Percentiles rank a stretch among this genome's conserved stretches.
These are phyloP conservation scores for Coniferiporia sulphurascens DNA, from an alignment of 1,284 basidiomycete genomes.

Conservation along the genomic window DNA sequence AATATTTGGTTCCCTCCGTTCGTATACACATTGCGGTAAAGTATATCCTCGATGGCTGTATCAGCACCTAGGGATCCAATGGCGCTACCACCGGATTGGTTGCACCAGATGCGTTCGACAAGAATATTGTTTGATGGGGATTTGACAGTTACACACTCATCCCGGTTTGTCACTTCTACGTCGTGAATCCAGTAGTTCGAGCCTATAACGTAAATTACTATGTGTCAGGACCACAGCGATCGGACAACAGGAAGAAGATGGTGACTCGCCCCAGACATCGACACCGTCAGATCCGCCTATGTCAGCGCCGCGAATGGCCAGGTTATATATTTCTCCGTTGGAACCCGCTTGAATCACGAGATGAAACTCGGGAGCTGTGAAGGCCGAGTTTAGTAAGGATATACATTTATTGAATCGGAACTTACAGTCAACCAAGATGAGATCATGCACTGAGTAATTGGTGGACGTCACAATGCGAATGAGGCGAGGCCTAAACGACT, in stretches of 20 bases:
- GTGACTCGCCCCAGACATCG: slow-evolving; percentile 29
- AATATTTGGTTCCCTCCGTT: slow-evolving; percentile 34
- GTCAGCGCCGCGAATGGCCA: slow-evolving; percentile 33
- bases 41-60: slow-evolving; percentile 30
- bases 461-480: slow-evolving; percentile 31
- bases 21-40: slow-evolving; percentile 31
- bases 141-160: slow-evolving; percentile 36
- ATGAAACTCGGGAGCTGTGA: slow-evolving; percentile 34
- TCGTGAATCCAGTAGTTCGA: slow-evolving; percentile 34
- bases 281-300: slow-evolving; percentile 34
- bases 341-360: slow-evolving; percentile 30
- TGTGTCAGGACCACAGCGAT: neutral
- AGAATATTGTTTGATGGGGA: slow-evolving; percentile 31
- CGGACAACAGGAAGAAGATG: no score
- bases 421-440: slow-evolving; percentile 33
- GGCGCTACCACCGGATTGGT: slow-evolving; percentile 31
- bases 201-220: slow-evolving; percentile 1
- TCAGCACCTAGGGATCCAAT: slow-evolving; percentile 32
- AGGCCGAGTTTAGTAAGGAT: neutral
- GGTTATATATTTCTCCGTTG: slow-evolving; percentile 34
- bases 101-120: slow-evolving; percentile 36
- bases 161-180: slow-evolving; percentile 35
- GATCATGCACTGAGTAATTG: slow-evolving; percentile 33
- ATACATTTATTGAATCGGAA: no score
- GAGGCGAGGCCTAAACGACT: slow-evolving; percentile 27